Base-by-base conservation (phyloP, 2,329 filamentous ascomycete species). In the Trichophyton benhamiae region DNA sequence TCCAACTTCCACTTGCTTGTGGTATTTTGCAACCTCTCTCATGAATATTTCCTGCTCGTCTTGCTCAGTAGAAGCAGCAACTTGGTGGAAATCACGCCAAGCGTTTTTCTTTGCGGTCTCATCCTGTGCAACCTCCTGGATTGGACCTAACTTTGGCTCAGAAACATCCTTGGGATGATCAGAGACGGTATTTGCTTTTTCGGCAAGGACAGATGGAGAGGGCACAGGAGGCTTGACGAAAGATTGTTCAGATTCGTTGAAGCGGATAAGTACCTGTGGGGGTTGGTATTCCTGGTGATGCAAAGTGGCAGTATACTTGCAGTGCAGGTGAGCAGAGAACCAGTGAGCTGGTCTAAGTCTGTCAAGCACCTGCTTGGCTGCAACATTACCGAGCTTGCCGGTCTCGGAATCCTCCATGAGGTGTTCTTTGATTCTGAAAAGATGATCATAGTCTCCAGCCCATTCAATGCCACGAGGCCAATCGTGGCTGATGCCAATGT, bases 301-400 rank as follows among this genome's bases (percentile, higher is more conserved):
- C 17, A 61, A 38, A 8, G 49, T 59, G 0, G 91, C 94, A 0
- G 86, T 75, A 71, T 87, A 97, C 70, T 92, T 95, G 77, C 88
- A 86, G 74, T 99, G 94, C 76, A 97, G 75, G 74, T 99, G 94
- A 2, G 91, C 94, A 42, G 88, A 87, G 71, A 97, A 96, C 94
- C 94, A 99, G 71, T 90, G 87, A 0, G 82, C 80, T 8, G 94
- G 94, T 59, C 90, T 81, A 59, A 99, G 74, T 33, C 88, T 82
- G 70, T 96, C 86, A 74, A 97, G 82, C 20, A 96, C 85, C 66
- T 87, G 83, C 69, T 83, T 84, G 0, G 91, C 91, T 0, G 92
- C 92, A 36, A 83, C 77, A 67, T 83, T 97, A 0, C 94, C 94
- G 22, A 99, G 77, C 7, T 79, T 85, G 0, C 90, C 90, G 42